Percentiles rank a stretch among this genome's conserved stretches.
Conservation (phyloP, 441 rosid genomes). For the Cnidoscolus chayamansa region DNA sequence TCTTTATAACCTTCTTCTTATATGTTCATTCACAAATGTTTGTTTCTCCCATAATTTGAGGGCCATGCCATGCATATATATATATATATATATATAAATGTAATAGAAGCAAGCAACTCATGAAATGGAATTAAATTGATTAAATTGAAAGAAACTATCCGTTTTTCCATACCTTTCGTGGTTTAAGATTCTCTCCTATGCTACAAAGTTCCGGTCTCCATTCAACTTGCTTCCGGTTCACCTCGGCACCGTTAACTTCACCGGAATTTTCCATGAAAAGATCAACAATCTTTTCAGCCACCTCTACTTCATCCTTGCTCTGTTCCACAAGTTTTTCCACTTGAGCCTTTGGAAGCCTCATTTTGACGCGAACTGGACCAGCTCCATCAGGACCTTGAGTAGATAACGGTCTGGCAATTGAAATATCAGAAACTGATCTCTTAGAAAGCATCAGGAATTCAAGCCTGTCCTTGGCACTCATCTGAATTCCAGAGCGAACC, state of each 20-base stretch:
- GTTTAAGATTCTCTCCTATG: conserved; percentile 30
- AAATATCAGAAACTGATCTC: conserved; percentile 71
- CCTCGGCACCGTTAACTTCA: not conserved
- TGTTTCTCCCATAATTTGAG: not conserved
- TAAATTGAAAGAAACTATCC: not conserved
- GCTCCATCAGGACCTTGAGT: not conserved
- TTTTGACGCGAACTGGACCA: conserved; percentile 39
- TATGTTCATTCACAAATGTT: too few relatives aligned
- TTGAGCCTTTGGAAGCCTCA: conserved; percentile 68
- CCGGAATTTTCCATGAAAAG: conserved; percentile 41
- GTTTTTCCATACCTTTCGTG: conserved; percentile 43
- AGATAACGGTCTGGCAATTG: conserved; percentile 31
- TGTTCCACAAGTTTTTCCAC: conserved; percentile 58
- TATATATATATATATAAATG: too few relatives aligned
- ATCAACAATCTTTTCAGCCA: conserved; percentile 59
- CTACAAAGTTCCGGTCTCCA: conserved; percentile 35
- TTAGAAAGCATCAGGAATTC: conserved; percentile 72
- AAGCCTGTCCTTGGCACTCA: conserved; percentile 78
- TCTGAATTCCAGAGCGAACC: conserved; percentile 63
- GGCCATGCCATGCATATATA: not conserved
- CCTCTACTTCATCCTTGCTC: conserved; percentile 54
- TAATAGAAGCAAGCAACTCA: not conserved
- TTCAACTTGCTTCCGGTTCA: conserved; percentile 8
- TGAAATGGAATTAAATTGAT: not conserved
- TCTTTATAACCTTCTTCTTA: not conserved